phyloP scores from a whole-genome alignment of 1,284 basidiomycete genomes.

The Ceratobasidium sp. region DNA sequence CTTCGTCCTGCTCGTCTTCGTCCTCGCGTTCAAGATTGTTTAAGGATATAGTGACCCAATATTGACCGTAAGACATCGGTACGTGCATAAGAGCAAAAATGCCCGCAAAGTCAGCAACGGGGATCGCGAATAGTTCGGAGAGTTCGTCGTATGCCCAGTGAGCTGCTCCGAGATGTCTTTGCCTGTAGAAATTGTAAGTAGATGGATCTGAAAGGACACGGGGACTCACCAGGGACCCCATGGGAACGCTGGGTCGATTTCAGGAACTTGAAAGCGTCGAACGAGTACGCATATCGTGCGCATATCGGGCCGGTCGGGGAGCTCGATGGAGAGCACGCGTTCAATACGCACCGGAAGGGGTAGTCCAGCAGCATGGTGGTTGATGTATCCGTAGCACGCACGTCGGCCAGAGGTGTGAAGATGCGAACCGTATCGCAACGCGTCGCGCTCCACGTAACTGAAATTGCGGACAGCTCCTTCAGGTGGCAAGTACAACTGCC shows the following conservation, averaged over 20 bases:
- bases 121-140: not conserved
- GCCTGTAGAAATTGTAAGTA: not conserved
- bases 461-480: not conserved
- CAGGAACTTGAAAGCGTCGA: not conserved
- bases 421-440: not conserved
- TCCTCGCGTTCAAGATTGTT: constrained; percentile 2
- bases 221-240: constrained; percentile 2
- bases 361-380: not conserved
- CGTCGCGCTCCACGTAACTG: constrained; percentile 19
- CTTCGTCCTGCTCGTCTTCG: not conserved
- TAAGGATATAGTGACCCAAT: constrained; percentile 24
- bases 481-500: not conserved
- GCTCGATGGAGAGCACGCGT: not conserved
- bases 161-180: not conserved
- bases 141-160: not conserved
- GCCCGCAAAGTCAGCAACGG: not conserved
- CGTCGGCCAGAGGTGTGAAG: not conserved
- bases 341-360: not conserved
- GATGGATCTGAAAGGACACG: not conserved
- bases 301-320: not conserved
- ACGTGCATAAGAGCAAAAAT: constrained; percentile 8
- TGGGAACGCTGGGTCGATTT: not conserved
- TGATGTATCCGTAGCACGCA: constrained; percentile 16
- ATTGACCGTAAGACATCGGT: not conserved
- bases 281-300: not conserved